phyloP scores from a whole-genome alignment of 2,329 filamentous ascomycete genomes.

The Neonectria ditissima region DNA sequence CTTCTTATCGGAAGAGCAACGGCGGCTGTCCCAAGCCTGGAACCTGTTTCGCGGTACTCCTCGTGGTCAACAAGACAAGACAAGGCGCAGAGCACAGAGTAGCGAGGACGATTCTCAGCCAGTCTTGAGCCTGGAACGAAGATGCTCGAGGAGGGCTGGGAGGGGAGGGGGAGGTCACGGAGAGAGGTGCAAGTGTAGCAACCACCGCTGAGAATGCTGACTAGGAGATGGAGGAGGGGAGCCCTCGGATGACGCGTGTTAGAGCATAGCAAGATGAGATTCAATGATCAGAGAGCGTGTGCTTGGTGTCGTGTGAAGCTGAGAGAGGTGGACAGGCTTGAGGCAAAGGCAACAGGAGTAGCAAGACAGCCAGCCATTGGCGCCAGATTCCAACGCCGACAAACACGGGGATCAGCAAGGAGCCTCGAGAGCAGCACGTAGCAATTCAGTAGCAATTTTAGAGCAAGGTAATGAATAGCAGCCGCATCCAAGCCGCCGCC shows the following conservation, averaged over 20 bases:
- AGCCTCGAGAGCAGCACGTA: too few species aligned
- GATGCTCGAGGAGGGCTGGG: constrained; percentile 39
- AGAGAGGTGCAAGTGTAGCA: constrained; percentile 18
- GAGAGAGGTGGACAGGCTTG: background rate
- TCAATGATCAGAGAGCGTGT: background rate
- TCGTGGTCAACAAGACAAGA: constrained; percentile 29
- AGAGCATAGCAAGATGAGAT: background rate
- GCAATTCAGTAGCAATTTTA: too few species aligned
- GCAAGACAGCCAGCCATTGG: background rate
- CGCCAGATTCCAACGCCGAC: too few species aligned
- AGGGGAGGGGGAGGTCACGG: constrained; percentile 15
- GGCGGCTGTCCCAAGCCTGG: background rate
- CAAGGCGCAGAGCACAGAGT: too few species aligned
- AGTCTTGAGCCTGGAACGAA: constrained; percentile 31
- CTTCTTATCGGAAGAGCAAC: constrained; percentile 32
- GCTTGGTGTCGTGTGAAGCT: background rate
- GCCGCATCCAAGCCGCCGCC: too few species aligned
- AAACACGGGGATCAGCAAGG: too few species aligned
- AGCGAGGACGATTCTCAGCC: constrained; percentile 13
- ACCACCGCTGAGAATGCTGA: constrained; percentile 35
- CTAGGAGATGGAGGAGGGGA: constrained; percentile 18
- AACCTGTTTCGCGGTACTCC: constrained; percentile 12
- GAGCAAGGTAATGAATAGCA: too few species aligned
- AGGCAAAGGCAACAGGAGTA: background rate
- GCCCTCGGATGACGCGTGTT: constrained; percentile 28